phyloP scores from a whole-genome alignment of 2,329 filamentous ascomycete genomes.

The Penicillium sp. region DNA sequence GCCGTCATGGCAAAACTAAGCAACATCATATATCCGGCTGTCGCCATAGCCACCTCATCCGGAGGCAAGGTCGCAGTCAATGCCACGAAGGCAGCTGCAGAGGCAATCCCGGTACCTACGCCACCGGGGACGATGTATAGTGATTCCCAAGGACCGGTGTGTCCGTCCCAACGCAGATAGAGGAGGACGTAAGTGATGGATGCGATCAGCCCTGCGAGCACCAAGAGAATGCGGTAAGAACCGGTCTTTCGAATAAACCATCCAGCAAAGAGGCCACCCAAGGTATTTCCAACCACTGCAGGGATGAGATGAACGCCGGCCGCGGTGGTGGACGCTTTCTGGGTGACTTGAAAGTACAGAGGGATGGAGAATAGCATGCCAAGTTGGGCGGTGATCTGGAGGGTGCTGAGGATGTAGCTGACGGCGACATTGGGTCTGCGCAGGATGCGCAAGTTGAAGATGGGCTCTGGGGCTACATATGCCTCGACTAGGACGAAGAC shows the following conservation, averaged over 20 bases:
- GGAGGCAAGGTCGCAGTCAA: conserved; percentile 49
- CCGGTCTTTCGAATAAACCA: conserved; percentile 59
- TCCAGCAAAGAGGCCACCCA: conserved; percentile 62
- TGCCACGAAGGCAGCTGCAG: conserved; percentile 50
- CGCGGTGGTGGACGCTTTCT: conserved; percentile 56
- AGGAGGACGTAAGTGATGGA: conserved; percentile 55
- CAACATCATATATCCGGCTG: conserved; percentile 49
- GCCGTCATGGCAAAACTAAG: conserved; percentile 45
- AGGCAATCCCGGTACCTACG: conserved; percentile 51
- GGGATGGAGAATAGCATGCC: conserved; percentile 67
- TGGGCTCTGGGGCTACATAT: conserved; percentile 34
- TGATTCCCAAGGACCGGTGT: conserved; percentile 57
- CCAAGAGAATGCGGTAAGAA: conserved; percentile 57
- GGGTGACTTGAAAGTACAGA: conserved; percentile 68
- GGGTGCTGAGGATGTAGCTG: conserved; percentile 45
- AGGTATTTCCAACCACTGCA: conserved; percentile 65
- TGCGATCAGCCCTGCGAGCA: conserved; percentile 52
- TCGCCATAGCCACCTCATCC: conserved; percentile 51
- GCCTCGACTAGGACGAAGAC: conserved; percentile 33
- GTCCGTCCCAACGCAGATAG: conserved; percentile 58
- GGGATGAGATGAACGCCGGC: conserved; percentile 65
- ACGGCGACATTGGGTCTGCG: conserved; percentile 28
- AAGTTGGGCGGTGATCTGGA: conserved; percentile 60
- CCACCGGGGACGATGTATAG: conserved; percentile 61
- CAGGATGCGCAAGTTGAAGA: conserved; percentile 38